Percentiles rank a stretch among this genome's conserved stretches.
phyloP scores from a whole-genome alignment of 805 yeast species.

The Kockiozyma suomiensis region DNA sequence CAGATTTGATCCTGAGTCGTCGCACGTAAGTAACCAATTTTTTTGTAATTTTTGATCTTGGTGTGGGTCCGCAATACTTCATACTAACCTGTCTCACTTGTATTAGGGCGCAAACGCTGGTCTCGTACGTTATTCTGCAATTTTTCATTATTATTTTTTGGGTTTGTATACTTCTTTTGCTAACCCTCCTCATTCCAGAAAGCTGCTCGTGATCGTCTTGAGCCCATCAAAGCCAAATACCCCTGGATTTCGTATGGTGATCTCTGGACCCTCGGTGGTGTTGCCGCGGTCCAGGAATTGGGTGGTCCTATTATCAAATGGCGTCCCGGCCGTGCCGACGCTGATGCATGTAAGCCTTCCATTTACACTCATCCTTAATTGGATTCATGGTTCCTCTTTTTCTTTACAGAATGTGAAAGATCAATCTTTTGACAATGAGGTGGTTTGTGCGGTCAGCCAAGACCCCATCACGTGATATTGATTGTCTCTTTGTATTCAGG shows the following conservation, averaged over 20 bases:
- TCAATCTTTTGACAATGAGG: neutral
- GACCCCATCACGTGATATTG: constrained; percentile 5
- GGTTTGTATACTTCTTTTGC: constrained; percentile 36
- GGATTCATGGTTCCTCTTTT: neutral
- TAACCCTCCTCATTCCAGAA: constrained; percentile 34
- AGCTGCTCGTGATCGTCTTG: constrained; percentile 58
- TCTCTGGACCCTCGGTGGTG: constrained; percentile 74
- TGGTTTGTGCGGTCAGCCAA: neutral
- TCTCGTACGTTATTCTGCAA: too few species aligned
- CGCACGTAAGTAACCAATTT: constrained; percentile 15
- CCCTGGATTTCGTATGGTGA: constrained; percentile 69
- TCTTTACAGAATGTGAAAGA: neutral
- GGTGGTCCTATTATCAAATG: constrained; percentile 66
- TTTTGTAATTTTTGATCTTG: neutral
- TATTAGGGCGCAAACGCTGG: constrained; percentile 51
- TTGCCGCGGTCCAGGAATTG: constrained; percentile 61
- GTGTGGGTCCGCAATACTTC: neutral
- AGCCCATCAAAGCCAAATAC: constrained; percentile 56
- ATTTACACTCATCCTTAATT: neutral
- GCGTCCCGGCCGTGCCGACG: constrained; percentile 73
- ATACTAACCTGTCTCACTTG: constrained; percentile 2
- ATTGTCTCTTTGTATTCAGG: neutral
- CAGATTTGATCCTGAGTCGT: constrained; percentile 23
- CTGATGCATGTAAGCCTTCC: constrained; percentile 27
- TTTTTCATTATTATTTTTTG: too few species aligned